These are phyloP conservation scores for Leptographium wingfieldii DNA, from an alignment of 2,329 filamentous ascomycete species.

Conservation along the genomic window DNA sequence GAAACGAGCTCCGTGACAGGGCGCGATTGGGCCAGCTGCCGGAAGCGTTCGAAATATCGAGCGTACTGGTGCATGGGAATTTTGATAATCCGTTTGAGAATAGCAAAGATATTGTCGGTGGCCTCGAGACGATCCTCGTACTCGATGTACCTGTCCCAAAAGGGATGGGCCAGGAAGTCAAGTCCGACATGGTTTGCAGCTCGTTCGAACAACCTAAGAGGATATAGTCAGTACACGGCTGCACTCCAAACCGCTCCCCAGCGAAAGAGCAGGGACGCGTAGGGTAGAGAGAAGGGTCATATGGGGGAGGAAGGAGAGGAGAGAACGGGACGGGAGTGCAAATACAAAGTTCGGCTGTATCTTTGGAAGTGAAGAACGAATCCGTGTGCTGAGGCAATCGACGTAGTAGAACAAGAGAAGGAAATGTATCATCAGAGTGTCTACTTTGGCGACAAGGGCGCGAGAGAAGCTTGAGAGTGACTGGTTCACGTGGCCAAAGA, in stretches of 20 bases:
- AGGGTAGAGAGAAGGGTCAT: conserved; percentile 8
- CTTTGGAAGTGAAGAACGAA: conserved; percentile 1
- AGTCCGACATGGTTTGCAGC: conserved; percentile 74
- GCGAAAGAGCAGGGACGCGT: conserved; percentile 7
- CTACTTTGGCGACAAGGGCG: not conserved
- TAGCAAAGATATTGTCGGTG: conserved; percentile 71
- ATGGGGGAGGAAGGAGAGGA: not conserved
- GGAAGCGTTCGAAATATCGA: conserved; percentile 86
- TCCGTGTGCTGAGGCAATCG: not conserved
- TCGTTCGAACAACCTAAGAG: conserved; percentile 77
- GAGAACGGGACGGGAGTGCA: conserved; percentile 35
- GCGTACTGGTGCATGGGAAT: conserved; percentile 95
- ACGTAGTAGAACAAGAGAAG: conserved; percentile 3
- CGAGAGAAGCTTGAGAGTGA: not conserved
- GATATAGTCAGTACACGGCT: conserved; percentile 15
- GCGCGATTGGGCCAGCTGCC: conserved; percentile 58
- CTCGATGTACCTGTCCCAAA: conserved; percentile 98
- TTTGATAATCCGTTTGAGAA: conserved; percentile 69
- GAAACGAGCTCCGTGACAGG: conserved; percentile 63
- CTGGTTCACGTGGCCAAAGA: not conserved
- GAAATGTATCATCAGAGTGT: not conserved
- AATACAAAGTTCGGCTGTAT: conserved; percentile 37
- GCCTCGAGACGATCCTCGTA: conserved; percentile 87
- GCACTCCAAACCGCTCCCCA: not conserved
- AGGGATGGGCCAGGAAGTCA: conserved; percentile 87